phyloP scores from a whole-genome alignment of 371 early-diverging fungal genomes.

The Furculomyces boomerangus region DNA sequence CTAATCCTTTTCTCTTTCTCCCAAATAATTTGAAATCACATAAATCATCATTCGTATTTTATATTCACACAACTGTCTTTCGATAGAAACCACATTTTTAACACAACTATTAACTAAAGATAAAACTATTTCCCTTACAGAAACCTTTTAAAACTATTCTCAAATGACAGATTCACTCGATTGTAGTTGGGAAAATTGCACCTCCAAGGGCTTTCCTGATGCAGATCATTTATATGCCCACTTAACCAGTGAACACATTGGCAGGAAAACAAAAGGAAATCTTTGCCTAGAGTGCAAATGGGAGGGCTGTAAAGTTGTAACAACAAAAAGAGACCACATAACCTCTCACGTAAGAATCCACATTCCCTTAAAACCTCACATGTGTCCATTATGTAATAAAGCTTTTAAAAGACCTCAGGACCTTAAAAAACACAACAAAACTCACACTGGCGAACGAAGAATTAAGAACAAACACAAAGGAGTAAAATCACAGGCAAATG shows the following conservation, averaged over 20 bases:
- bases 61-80: too few species aligned
- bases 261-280: constrained; percentile 78
- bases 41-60: too few species aligned
- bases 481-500: not conserved
- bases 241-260: constrained; percentile 72
- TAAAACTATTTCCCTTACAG: too few species aligned
- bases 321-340: constrained; percentile 81
- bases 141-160: too few species aligned
- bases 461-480: constrained; percentile 1
- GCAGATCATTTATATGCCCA: constrained; percentile 68
- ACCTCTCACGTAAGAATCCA: constrained; percentile 84
- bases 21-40: too few species aligned
- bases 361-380: constrained; percentile 75
- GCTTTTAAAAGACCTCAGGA: constrained; percentile 88
- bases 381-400: constrained; percentile 56
- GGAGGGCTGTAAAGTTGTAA: constrained; percentile 55
- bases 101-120: too few species aligned
- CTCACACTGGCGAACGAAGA: constrained; percentile 37
- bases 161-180: constrained; percentile 7
- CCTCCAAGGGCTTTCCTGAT: constrained; percentile 32
- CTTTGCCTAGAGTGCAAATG: constrained; percentile 75
- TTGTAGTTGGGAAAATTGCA: constrained; percentile 21
- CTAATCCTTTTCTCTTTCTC: too few species aligned
- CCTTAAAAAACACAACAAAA: constrained; percentile 80
- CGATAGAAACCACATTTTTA: too few species aligned